Conservation (phyloP, 345 rosid genomes). For the Pugionium dolabratum region DNA sequence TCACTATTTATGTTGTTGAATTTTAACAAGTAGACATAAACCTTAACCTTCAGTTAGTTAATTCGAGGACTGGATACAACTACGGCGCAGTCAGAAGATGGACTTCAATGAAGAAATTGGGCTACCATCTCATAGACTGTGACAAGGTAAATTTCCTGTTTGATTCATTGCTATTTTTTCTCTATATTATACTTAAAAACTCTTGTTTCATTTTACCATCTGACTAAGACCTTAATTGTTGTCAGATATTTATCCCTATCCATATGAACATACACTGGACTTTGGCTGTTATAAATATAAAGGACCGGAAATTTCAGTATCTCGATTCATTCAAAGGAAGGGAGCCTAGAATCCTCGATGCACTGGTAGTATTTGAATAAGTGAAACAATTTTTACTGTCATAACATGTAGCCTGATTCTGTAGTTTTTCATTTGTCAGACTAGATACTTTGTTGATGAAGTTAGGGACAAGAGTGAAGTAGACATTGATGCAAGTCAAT, state of each 20-base stretch:
- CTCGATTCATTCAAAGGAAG: conserved; percentile 93
- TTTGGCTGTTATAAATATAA: conserved; percentile 81
- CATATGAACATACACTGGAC: conserved; percentile 94
- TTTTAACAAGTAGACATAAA: conserved; percentile 18
- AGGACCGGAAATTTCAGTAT: conserved; percentile 85
- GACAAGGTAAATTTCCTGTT: conserved; percentile 62
- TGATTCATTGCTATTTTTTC: conserved; percentile 11
- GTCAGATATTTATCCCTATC: conserved; percentile 93
- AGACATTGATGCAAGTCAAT: conserved; percentile 59
- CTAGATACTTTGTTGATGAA: conserved; percentile 79
- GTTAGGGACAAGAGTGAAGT: conserved; percentile 74
- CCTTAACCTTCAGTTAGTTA: conserved; percentile 52
- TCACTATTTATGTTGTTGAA: conserved; percentile 12
- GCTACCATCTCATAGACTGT: conserved; percentile 74
- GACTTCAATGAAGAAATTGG: conserved; percentile 85
- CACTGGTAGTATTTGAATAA: conserved; percentile 55
- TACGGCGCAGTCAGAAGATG: conserved; percentile 86
- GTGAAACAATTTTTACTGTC: not conserved
- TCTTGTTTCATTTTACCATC: not conserved
- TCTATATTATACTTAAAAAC: conserved; percentile 2
- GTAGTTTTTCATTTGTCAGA: conserved; percentile 50
- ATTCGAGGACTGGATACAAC: conserved; percentile 58
- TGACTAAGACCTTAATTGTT: conserved; percentile 19
- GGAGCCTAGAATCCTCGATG: conserved; percentile 58
- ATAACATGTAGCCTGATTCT: conserved; percentile 29